A percentile compares a stretch with the other conserved stretches of the same genome.
These are phyloP conservation scores for Phylloporus sp. DNA, from an alignment of 768 basidiomycete species.

Conservation along the genomic window DNA sequence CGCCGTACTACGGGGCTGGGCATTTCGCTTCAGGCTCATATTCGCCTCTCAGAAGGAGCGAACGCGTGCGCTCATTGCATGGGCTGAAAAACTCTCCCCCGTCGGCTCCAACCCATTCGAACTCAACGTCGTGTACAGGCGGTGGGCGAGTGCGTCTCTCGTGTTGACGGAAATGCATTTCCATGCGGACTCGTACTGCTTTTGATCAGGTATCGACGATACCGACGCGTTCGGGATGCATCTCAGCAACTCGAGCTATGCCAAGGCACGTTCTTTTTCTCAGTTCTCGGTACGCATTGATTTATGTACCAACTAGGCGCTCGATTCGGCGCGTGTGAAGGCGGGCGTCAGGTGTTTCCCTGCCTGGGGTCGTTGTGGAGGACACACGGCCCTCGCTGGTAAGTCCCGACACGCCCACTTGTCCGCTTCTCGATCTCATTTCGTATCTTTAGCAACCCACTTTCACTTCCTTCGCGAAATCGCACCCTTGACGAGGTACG, in stretches of 20 bases:
- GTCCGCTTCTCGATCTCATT: too few species aligned
- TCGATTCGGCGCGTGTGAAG: constrained; percentile 48
- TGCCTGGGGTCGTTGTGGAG: constrained; percentile 51
- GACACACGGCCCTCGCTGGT: constrained; percentile 55
- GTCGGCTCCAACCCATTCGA: constrained; percentile 57
- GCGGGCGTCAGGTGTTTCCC: constrained; percentile 49
- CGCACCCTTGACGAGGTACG: constrained; percentile 12
- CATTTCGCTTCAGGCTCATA: constrained; percentile 33
- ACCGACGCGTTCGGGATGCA: constrained; percentile 63
- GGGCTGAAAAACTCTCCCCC: constrained; percentile 45
- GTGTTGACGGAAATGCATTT: background rate
- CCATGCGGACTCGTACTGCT: background rate
- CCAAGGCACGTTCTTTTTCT: constrained; percentile 44
- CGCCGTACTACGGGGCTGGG: constrained; percentile 30
- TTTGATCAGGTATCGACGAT: constrained; percentile 65
- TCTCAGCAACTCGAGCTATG: constrained; percentile 77
- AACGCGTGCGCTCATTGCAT: constrained; percentile 35
- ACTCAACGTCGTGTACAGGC: constrained; percentile 34
- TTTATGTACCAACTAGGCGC: constrained; percentile 25
- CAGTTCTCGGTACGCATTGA: background rate
- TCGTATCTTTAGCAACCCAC: constrained; percentile 7
- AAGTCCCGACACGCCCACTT: too few species aligned
- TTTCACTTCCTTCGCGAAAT: constrained; percentile 18
- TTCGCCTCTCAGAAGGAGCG: constrained; percentile 35
- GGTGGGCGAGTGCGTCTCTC: constrained; percentile 49